Evolutionary conservation across 1,139 yeast genomes (phyloP).

Genomic region (Trichomonascaceae sp.): DNA sequence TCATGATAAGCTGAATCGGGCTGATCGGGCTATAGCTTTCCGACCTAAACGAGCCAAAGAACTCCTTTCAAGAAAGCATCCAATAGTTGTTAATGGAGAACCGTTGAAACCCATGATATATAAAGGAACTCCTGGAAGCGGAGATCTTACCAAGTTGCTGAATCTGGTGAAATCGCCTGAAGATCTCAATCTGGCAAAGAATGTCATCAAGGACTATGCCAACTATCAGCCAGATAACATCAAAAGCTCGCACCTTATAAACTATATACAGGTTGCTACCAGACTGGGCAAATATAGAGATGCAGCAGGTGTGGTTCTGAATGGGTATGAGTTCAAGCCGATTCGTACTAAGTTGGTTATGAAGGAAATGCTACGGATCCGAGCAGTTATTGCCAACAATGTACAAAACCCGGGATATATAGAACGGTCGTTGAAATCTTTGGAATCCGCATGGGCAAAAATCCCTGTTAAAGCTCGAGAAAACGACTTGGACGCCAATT

Average conservation of each 20-base stretch:
- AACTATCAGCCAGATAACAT: slow-evolving; percentile 12
- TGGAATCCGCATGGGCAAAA: slow-evolving; percentile 4
- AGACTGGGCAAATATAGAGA: slow-evolving; percentile 12
- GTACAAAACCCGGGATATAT: neutral
- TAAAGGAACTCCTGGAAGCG: slow-evolving; percentile 25
- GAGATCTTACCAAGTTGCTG: slow-evolving; percentile 18
- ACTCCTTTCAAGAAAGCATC: slow-evolving; percentile 20
- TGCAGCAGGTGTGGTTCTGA: slow-evolving; percentile 9
- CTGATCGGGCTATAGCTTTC: slow-evolving; percentile 25
- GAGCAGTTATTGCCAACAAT: slow-evolving; percentile 10
- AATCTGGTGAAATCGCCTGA: slow-evolving; percentile 11
- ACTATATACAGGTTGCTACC: slow-evolving; percentile 13
- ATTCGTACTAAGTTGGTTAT: slow-evolving; percentile 6
- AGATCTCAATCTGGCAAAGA: slow-evolving; percentile 11
- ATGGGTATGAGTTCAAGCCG: slow-evolving; percentile 10
- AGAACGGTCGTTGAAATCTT: neutral
- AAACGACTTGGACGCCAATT: slow-evolving; percentile 6
- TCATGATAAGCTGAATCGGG: slow-evolving; percentile 17
- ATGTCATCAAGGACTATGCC: slow-evolving; percentile 13
- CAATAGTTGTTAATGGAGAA: slow-evolving; percentile 20
- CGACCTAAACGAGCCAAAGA: slow-evolving; percentile 23
- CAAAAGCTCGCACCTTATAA: slow-evolving; percentile 14
- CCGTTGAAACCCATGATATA: slow-evolving; percentile 20
- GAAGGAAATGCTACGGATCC: slow-evolving; percentile 15
- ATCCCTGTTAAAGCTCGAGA: slow-evolving; percentile 2